Evolutionary conservation across 306 rosid species (phyloP).

Genomic region (Rubus parviflorus): DNA sequence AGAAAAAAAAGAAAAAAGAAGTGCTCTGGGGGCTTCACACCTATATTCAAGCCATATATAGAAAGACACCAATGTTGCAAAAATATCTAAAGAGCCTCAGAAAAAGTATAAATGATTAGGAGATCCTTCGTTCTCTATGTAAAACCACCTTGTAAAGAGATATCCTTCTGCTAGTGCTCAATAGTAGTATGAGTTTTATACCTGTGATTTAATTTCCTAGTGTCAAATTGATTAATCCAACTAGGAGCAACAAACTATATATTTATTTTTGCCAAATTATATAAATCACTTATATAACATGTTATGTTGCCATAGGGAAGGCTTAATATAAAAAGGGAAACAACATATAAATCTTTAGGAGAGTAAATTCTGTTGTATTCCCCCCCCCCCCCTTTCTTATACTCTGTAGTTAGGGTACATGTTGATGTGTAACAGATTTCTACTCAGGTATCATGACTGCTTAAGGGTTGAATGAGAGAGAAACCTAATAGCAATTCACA

Average conservation of each 20-base stretch:
- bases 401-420: neutral
- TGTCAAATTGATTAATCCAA: neutral
- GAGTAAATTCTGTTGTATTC: neutral
- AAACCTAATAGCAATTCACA: neutral
- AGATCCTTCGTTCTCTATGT: neutral
- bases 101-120: neutral
- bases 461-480: neutral
- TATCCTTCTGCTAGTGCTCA: neutral
- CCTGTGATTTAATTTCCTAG: neutral
- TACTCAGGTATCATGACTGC: neutral
- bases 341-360: neutral
- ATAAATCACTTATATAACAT: neutral
- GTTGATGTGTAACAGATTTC: neutral
- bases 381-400: neutral
- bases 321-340: neutral
- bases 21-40: neutral
- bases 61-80: neutral
- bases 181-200: neutral
- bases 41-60: constrained; percentile 7
- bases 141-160: neutral
- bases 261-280: neutral
- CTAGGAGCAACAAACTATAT: neutral
- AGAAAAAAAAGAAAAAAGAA: no score
- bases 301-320: neutral
- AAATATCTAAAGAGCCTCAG: constrained; percentile 1